Evolutionary conservation across 1,139 yeast genomes (phyloP).

Genomic region (Suhomyces maxii): DNA sequence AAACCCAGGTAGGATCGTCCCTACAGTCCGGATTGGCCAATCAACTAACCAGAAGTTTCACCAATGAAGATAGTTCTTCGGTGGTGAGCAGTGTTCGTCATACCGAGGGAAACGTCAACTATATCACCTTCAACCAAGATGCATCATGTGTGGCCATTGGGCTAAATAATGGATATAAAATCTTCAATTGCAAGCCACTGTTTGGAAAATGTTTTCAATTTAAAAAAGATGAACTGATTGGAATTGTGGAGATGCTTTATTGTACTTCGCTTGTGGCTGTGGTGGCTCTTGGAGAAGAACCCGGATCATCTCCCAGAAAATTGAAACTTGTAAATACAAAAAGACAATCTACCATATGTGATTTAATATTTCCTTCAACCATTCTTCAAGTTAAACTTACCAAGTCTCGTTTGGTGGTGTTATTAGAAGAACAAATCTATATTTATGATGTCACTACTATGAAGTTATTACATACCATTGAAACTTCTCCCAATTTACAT

Average conservation of each 20-base stretch:
- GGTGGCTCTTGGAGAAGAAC: constrained; percentile 85
- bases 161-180: constrained; percentile 70
- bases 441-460: constrained; percentile 86
- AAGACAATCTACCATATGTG: constrained; percentile 70
- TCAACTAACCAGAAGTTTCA: constrained; percentile 11
- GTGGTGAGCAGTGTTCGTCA: constrained; percentile 8
- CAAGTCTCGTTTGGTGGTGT: constrained; percentile 68
- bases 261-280: constrained; percentile 84
- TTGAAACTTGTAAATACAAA: constrained; percentile 82
- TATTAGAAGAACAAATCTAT: constrained; percentile 82
- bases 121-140: constrained; percentile 86
- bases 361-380: constrained; percentile 83
- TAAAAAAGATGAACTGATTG: constrained; percentile 55
- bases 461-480: constrained; percentile 86
- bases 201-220: constrained; percentile 74
- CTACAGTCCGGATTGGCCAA: constrained; percentile 13
- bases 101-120: constrained; percentile 41
- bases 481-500: constrained; percentile 68
- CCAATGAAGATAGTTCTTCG: constrained; percentile 10
- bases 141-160: constrained; percentile 86
- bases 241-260: constrained; percentile 87
- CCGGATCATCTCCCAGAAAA: constrained; percentile 76
- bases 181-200: constrained; percentile 80
- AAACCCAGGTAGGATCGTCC: constrained; percentile 15
- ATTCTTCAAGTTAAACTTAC: constrained; percentile 79